phyloP scores from a whole-genome alignment of 441 rosid species.

The Euphorbia celastroides region DNA sequence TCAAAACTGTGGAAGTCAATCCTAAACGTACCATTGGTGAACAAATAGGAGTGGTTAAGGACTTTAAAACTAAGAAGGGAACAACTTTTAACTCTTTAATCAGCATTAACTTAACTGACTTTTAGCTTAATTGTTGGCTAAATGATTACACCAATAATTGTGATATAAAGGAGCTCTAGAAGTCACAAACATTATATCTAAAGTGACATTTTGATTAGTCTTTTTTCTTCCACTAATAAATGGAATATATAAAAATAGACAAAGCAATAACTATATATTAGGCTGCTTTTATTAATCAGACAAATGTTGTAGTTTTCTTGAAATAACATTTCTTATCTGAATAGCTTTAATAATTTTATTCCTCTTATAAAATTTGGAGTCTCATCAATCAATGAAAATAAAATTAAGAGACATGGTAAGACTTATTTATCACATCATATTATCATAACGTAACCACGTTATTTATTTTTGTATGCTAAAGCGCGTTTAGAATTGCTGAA shows the following conservation, averaged over 20 bases:
- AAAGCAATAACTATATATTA: background rate
- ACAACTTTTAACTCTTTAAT: background rate
- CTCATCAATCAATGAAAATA: background rate
- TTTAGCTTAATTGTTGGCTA: background rate
- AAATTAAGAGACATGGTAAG: background rate
- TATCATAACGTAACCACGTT: too few relatives aligned
- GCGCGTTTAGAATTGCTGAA: too few relatives aligned
- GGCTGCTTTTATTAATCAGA: constrained; percentile 1
- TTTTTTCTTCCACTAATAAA: background rate
- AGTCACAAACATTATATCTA: background rate
- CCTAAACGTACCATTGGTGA: too few relatives aligned
- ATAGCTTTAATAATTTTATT: background rate
- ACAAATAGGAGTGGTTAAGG: too few relatives aligned
- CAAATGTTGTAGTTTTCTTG: background rate
- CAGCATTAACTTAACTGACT: background rate
- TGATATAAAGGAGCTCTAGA: background rate
- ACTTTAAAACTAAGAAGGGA: background rate
- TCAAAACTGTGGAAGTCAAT: too few relatives aligned
- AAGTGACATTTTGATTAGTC: background rate
- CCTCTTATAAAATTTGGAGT: background rate
- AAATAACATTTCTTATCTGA: background rate
- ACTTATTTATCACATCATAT: background rate
- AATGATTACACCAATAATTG: background rate
- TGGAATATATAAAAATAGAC: background rate
- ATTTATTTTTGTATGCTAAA: too few relatives aligned